Base-by-base conservation (phyloP, 305 asterid genomes). In the Fraxinus sp. region DNA sequence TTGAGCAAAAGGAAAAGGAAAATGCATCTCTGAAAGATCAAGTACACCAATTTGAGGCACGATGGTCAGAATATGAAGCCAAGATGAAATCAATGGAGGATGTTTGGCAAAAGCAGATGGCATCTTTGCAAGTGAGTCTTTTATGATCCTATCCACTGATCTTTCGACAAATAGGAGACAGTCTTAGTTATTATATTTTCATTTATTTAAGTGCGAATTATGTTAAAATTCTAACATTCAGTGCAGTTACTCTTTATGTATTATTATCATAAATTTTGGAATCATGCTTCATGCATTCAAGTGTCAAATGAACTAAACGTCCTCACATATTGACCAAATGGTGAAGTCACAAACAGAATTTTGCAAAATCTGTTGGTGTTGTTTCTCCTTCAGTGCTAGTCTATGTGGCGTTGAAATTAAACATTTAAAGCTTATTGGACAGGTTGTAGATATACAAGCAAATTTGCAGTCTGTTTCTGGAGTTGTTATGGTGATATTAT, bases 41-140 rank as follows among this genome's bases (percentile, higher is more conserved):
- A 87, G 91, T 87, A 30, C 87, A 89, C 75, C 92, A 92, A 79
- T 86, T 88, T 57, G 94, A 91, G 88, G 89, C 88, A 8, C 92
- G 92, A n/a, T 90, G 96, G 96, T 79, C 88, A 18, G 97, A 92
- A 78, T 91, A 96, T 83, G 98, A 94, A 84, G 87, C 84, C 88
- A 94, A 89, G 89, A 94, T 92, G 95, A 92, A 90, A 87, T 90
- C 94, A 36, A 91, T 96, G 98, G 98, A 95, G 91, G 98, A 94
- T 70, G 90, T 88, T 82, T 94, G 98, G 98, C 97, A 96, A 87
- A 96, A 88, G 87, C 95, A 96, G 91, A 94, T 89, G 90, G 80
- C 87, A 80, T 90, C 97, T 78, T 90, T 96, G 91, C 98, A 96
- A 84, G 98, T 96, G 87, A 96, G 89, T 77, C 76, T 75, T 22